Evolutionary conservation across 805 yeast species (phyloP), one percentile per base, ranked within the genome.

Genomic region (Kodamaea jinghongensis): DNA sequence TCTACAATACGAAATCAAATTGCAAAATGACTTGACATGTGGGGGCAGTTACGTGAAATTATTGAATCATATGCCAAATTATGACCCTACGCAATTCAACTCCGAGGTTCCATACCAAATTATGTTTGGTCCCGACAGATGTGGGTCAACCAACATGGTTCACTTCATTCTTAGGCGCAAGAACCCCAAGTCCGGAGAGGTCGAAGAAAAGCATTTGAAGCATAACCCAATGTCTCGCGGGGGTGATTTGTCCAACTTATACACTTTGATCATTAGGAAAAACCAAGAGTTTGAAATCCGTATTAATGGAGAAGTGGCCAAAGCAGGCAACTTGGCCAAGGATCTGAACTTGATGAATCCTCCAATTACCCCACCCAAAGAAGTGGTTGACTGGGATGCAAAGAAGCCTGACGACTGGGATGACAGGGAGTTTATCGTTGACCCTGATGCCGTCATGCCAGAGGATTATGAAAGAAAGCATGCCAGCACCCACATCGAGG

Each of bases 51-150:
- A 89, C 63, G 60, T 90, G 49, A 90, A 90, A 67, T 67, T 90
- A 32, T 62, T 90, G 40, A 57, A 61, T 28, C 75, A 76, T 44
- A 83, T 88, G 67, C 23, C 23, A 6, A 8, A 20, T 20, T 20
- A 20, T 8, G 23, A 20, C 8, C 23, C 23, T 8, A 20, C 23
- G 7, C 5, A 20, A 8, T 20, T 20, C 23, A 70, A 67, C 48
- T 75, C 77, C 44, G 79, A 71, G 17, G 74, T 95, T 3, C 86
- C 89, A 2, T 87, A 83, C 64, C 88, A 84, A 60, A 65, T 90
- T 47, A 84, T 90, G 91, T 90, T 90, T 67, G 97, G 97, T 14
- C 97, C 97, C 31, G 97, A 90, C 63, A 79, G 76, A 58, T 90
- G 97, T 65, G 96, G 95, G 2, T 56, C 79, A 38, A 75, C 83